Conservation (phyloP, 2,329 filamentous ascomycete genomes). For the Bipolaris bicolor region DNA sequence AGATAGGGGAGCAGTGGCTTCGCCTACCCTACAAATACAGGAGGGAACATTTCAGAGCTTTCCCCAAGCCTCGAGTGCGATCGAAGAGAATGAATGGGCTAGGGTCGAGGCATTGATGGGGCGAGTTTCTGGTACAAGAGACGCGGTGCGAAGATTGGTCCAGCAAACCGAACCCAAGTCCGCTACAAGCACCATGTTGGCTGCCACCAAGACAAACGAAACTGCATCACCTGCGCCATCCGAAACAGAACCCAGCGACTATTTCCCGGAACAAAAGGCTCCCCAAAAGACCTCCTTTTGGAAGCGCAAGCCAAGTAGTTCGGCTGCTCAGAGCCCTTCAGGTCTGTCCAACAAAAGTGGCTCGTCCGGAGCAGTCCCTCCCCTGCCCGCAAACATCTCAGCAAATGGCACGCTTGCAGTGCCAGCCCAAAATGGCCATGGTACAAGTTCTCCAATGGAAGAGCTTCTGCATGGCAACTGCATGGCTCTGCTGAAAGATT, state of each 20-base stretch:
- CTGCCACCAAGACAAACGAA: slow-evolving; percentile 38
- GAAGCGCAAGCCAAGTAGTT: slow-evolving; percentile 80
- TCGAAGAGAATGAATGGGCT: slow-evolving; percentile 84
- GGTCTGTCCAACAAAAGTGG: slow-evolving; percentile 56
- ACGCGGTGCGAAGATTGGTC: slow-evolving; percentile 84
- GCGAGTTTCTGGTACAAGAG: slow-evolving; percentile 83
- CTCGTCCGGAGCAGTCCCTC: slow-evolving; percentile 50
- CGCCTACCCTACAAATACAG: slow-evolving; percentile 39
- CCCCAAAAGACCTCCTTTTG: slow-evolving; percentile 79
- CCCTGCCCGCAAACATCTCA: slow-evolving; percentile 40
- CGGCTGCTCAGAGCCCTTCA: slow-evolving; percentile 50
- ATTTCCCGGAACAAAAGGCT: slow-evolving; percentile 54
- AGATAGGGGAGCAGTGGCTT: slow-evolving; percentile 26
- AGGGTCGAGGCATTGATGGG: slow-evolving; percentile 85
- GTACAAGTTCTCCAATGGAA: slow-evolving; percentile 57
- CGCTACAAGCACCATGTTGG: slow-evolving; percentile 42
- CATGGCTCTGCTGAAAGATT: slow-evolving; percentile 78
- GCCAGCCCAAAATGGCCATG: slow-evolving; percentile 42
- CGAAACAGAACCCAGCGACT: slow-evolving; percentile 59
- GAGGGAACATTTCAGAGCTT: slow-evolving; percentile 29
- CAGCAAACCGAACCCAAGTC: slow-evolving; percentile 79
- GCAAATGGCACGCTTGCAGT: slow-evolving; percentile 42
- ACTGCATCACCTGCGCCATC: slow-evolving; percentile 49
- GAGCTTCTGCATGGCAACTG: slow-evolving; percentile 80
- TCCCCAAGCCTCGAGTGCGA: slow-evolving; percentile 33